Percentiles rank a stretch among this genome's conserved stretches.
Conservation (phyloP, 805 yeast species). For the Candida xyloterini region DNA sequence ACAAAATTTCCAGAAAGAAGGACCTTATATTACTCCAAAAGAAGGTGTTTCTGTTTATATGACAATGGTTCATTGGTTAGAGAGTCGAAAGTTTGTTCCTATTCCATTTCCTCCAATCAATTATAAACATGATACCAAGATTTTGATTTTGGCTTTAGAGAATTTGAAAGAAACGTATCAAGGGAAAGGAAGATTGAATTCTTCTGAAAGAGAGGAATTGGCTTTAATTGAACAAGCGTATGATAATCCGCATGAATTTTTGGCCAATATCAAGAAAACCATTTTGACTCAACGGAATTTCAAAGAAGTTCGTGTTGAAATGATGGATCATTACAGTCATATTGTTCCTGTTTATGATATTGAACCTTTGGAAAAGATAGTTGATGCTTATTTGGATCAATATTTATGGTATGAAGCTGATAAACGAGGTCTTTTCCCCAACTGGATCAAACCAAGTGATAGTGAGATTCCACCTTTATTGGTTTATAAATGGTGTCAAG, state of each 20-base stretch:
- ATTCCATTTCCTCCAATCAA: conserved; percentile 92
- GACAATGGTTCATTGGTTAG: conserved; percentile 90
- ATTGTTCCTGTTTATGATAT: conserved; percentile 82
- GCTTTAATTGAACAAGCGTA: conserved; percentile 94
- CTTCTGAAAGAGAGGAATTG: conserved; percentile 86
- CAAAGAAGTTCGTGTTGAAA: conserved; percentile 80
- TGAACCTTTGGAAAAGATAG: conserved; percentile 91
- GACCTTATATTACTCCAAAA: conserved; percentile 81
- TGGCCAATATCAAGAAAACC: conserved; percentile 78
- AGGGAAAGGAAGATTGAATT: conserved; percentile 72
- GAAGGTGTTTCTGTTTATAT: conserved; percentile 87
- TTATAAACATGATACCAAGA: conserved; percentile 90
- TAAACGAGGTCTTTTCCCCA: conserved; percentile 81
- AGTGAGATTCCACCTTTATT: conserved; percentile 88
- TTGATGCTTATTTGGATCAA: conserved; percentile 94
- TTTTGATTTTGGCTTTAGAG: conserved; percentile 85
- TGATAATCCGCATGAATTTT: conserved; percentile 92
- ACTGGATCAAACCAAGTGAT: conserved; percentile 95
- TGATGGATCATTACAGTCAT: conserved; percentile 88
- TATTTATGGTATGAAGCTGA: conserved; percentile 96
- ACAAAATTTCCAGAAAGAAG: conserved; percentile 70
- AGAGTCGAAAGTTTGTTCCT: conserved; percentile 75
- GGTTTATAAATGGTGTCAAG: conserved; percentile 93
- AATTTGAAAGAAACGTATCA: conserved; percentile 77
- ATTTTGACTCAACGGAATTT: conserved; percentile 86